Percentiles rank a stretch among this genome's conserved stretches.
phyloP scores from a whole-genome alignment of 2,329 filamentous ascomycete species.

The Talaromyces sp. region DNA sequence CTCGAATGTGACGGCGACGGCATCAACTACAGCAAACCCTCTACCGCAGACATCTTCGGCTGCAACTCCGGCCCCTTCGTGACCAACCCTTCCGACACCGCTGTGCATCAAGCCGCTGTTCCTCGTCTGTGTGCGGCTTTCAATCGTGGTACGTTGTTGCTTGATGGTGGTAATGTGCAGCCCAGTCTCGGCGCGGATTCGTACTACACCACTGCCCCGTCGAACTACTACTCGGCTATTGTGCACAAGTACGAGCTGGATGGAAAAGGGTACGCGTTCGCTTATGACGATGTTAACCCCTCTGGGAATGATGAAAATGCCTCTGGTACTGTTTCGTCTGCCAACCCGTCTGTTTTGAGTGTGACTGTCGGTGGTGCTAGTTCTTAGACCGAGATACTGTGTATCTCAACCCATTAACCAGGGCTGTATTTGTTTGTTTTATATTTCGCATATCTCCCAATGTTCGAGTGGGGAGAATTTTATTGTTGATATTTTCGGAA shows the following conservation, averaged over 20 bases:
- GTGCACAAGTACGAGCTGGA: slow-evolving; percentile 62
- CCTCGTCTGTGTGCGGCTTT: slow-evolving; percentile 55
- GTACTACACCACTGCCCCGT: slow-evolving; percentile 20
- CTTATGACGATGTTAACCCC: slow-evolving; percentile 67
- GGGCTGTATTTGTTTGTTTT: neutral
- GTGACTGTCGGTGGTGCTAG: slow-evolving; percentile 48
- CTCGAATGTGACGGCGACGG: slow-evolving; percentile 47
- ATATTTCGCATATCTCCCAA: neutral
- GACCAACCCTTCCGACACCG: slow-evolving; percentile 40
- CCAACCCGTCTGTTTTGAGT: slow-evolving; percentile 47
- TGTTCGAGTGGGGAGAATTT: too few species aligned
- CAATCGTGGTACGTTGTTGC: slow-evolving; percentile 48
- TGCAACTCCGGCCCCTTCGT: slow-evolving; percentile 53
- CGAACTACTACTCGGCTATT: slow-evolving; percentile 52
- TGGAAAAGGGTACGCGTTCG: slow-evolving; percentile 63
- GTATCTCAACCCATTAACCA: neutral
- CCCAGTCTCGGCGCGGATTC: slow-evolving; percentile 35
- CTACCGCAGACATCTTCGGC: slow-evolving; percentile 50
- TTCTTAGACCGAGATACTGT: neutral
- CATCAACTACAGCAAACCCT: slow-evolving; percentile 46
- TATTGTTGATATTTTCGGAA: neutral
- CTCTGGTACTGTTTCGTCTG: slow-evolving; percentile 52
- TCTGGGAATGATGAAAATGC: slow-evolving; percentile 52
- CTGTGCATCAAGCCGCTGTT: slow-evolving; percentile 45
- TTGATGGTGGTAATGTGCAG: slow-evolving; percentile 50